Evolutionary conservation across 1,139 yeast genomes (phyloP), one percentile per base, ranked within the genome.

Genomic region (Yamadazyma jaroonii): DNA sequence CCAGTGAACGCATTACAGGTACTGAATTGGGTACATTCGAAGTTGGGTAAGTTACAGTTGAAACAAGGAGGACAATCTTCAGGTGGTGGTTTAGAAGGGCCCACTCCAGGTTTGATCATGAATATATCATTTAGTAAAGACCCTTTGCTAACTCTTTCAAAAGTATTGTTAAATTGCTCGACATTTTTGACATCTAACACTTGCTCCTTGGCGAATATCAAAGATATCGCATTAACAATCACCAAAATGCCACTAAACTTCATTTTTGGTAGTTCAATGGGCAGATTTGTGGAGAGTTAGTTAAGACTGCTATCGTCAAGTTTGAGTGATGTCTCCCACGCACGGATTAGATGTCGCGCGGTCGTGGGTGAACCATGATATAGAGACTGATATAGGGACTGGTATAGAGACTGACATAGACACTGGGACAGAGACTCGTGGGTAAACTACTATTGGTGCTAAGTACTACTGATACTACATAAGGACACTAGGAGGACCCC

Each of bases 21-120:
- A 22, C 96, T 89, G 56, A 83, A 92, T 54, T 92, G 98, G 40
- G 86, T 80, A 61, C 98, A 92, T 46, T 81, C 84, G 53, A 87
- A 89, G 45, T 89, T 85, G 8, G 97, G 96, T 11, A 89, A 72
- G 70, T 88, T 84, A 65, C 98, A 92, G 60, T 92, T 92, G 75
- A 92, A 92, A 55, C 96, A 83, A 0, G 92, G 94, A 0, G 94
- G 92, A 50, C 92, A 84, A 9, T 41, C 53, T 3, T 37, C 39
- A 31, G 39, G 31, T 2, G 40, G 29, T 2, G 40, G 29, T 8
- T 12, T 14, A 11, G 47, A 44, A 11, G 49, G 49, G 26, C 42
- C 46, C 30, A 52, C 43, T 24, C 47, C 53, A 39, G 46, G 46
- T 22, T 47, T 51, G 29, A 54, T 40, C 21, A 47, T 56, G 42